phyloP scores from a whole-genome alignment of 2,329 filamentous ascomycete genomes.

The Fusarium sp. region DNA sequence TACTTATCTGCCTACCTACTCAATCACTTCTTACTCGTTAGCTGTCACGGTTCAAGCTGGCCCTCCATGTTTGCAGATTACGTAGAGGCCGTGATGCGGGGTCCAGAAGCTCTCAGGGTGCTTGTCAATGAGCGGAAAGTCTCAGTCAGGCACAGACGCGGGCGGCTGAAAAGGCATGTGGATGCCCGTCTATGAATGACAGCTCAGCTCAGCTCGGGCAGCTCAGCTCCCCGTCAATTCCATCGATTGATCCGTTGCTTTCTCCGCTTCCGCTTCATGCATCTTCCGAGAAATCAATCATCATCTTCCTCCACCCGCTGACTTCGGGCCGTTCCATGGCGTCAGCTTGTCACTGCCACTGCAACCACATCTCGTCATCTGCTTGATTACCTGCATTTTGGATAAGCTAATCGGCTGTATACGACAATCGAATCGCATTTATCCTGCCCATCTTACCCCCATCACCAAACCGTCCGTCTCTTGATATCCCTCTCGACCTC shows the following conservation, averaged over 20 bases:
- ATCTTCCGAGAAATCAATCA: background rate
- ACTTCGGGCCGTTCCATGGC: conserved; percentile 17
- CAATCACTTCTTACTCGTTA: background rate
- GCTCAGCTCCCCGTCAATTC: conserved; percentile 17
- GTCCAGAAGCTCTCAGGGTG: conserved; percentile 4
- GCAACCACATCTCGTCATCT: conserved; percentile 14
- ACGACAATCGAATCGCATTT: background rate
- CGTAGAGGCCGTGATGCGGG: conserved; percentile 3
- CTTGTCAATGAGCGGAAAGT: background rate
- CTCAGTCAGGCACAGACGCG: background rate
- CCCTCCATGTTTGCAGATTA: background rate
- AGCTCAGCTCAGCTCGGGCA: background rate
- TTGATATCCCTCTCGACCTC: background rate
- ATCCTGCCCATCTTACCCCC: background rate
- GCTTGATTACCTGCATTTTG: conserved; percentile 23
- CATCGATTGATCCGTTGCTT: conserved; percentile 17
- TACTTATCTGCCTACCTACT: background rate
- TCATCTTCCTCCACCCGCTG: background rate
- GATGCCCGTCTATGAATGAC: background rate
- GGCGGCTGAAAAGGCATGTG: background rate
- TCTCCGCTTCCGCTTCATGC: conserved; percentile 27
- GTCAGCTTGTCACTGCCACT: conserved; percentile 34
- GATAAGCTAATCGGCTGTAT: background rate
- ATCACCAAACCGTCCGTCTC: background rate
- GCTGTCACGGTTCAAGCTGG: background rate